Percentiles rank a stretch among this genome's conserved stretches.
Conservation (phyloP, 1,284 basidiomycete species). For the Puccinia novopanici region DNA sequence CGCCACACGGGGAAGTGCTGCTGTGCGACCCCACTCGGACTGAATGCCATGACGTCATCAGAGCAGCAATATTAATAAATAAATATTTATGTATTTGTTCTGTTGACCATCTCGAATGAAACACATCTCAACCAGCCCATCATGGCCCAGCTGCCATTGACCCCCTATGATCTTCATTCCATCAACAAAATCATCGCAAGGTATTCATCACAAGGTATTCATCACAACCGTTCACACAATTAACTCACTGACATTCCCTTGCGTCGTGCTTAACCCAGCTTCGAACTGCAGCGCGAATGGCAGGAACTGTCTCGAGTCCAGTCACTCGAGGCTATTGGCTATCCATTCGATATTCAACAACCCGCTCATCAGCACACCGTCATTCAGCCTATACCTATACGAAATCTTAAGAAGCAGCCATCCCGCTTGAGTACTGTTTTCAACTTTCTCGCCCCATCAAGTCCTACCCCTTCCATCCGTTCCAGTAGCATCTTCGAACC, state of each 20-base stretch:
- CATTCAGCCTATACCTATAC: conserved; percentile 5
- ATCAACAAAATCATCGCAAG: conserved; percentile 32
- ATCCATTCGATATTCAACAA: conserved; percentile 33
- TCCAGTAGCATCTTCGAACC: background rate
- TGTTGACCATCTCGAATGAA: background rate
- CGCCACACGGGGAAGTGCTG: too few relatives aligned
- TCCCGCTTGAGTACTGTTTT: conserved; percentile 9
- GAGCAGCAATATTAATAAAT: too few relatives aligned
- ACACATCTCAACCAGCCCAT: background rate
- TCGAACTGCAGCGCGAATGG: conserved; percentile 49
- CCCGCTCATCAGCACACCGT: background rate
- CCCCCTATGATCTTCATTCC: conserved; percentile 24
- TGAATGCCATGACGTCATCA: too few relatives aligned
- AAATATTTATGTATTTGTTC: too few relatives aligned
- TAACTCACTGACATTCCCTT: background rate
- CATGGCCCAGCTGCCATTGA: background rate
- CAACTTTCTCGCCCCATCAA: conserved; percentile 24
- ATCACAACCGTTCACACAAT: background rate
- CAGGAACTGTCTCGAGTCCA: conserved; percentile 17
- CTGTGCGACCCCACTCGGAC: too few relatives aligned
- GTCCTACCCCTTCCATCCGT: background rate
- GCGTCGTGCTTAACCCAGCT: conserved; percentile 2
- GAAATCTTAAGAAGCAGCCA: conserved; percentile 8
- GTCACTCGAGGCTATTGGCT: conserved; percentile 28
- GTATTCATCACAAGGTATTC: background rate